These are phyloP conservation scores for Vitis hybrid DNA, from an alignment of 177 flowering plant genomes.

Conservation along the genomic window DNA sequence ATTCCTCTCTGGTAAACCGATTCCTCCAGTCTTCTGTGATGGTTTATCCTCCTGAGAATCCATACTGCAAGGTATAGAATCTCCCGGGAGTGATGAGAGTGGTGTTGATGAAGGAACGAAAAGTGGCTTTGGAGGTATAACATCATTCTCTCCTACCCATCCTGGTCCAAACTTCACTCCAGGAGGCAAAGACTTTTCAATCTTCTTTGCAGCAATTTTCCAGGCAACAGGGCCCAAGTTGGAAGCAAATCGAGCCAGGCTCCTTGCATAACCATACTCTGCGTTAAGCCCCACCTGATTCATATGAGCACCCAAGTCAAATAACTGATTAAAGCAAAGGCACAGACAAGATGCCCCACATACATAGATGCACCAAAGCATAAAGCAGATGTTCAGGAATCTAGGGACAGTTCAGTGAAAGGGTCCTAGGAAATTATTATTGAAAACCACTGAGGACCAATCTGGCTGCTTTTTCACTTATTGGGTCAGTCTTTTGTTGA, in stretches of 20 bases:
- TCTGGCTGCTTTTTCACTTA: background rate
- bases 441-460: background rate
- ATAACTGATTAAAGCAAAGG: background rate
- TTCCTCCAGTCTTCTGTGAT: conserved; percentile 8
- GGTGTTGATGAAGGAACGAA: background rate
- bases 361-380: background rate
- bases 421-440: background rate
- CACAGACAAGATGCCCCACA: background rate
- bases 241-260: conserved; percentile 63
- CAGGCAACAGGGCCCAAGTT: conserved; percentile 56
- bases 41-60: conserved; percentile 24
- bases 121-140: conserved; percentile 13
- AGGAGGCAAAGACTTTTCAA: conserved; percentile 36
- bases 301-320: conserved; percentile 15
- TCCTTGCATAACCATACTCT: conserved; percentile 56
- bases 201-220: conserved; percentile 52
- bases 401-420: background rate
- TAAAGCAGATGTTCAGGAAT: background rate
- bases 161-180: conserved; percentile 50
- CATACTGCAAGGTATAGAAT: conserved; percentile 5
- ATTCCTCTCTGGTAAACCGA: conserved; percentile 23
- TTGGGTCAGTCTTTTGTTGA: background rate
- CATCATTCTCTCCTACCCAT: conserved; percentile 52
- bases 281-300: conserved; percentile 55
- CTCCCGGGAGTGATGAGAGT: conserved; percentile 17